Conservation (phyloP, 176 grass and related monocot genomes). For the Aegilops longissima region DNA sequence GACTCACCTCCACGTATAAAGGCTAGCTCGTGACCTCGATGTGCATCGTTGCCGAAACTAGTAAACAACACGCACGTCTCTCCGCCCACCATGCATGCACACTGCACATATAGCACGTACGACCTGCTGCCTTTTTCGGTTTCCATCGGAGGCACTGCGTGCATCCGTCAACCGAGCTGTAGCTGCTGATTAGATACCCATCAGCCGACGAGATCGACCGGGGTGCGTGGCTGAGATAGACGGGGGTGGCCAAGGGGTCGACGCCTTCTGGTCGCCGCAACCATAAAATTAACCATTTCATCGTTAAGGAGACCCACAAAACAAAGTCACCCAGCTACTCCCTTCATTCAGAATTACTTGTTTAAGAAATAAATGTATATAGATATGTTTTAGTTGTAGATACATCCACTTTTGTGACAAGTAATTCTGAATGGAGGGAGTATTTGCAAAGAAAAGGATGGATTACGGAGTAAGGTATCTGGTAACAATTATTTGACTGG, state of each 20-base stretch:
- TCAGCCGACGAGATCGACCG: not conserved
- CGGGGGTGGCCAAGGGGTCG: not conserved
- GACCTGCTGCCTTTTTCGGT: too few relatives aligned
- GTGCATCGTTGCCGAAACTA: slow-evolving; percentile 14
- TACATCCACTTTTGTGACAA: too few relatives aligned
- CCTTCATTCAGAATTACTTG: too few relatives aligned
- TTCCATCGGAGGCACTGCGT: too few relatives aligned
- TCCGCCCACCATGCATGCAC: not conserved
- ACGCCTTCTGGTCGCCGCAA: not conserved
- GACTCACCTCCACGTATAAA: slow-evolving; percentile 49
- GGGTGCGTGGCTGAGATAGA: not conserved
- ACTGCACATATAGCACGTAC: too few relatives aligned
- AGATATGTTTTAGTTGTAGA: too few relatives aligned
- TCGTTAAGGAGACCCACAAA: not conserved
- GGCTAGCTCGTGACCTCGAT: not conserved
- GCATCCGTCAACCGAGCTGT: not conserved
- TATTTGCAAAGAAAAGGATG: not conserved
- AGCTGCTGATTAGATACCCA: not conserved
- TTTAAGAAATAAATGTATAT: too few relatives aligned
- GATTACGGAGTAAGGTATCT: not conserved
- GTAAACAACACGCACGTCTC: not conserved
- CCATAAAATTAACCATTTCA: not conserved
- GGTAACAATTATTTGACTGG: not conserved
- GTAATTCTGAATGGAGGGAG: too few relatives aligned
- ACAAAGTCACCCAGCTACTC: not conserved